Evolutionary conservation across 768 basidiomycete genomes (phyloP).

Genomic region (Nidularia sp.): DNA sequence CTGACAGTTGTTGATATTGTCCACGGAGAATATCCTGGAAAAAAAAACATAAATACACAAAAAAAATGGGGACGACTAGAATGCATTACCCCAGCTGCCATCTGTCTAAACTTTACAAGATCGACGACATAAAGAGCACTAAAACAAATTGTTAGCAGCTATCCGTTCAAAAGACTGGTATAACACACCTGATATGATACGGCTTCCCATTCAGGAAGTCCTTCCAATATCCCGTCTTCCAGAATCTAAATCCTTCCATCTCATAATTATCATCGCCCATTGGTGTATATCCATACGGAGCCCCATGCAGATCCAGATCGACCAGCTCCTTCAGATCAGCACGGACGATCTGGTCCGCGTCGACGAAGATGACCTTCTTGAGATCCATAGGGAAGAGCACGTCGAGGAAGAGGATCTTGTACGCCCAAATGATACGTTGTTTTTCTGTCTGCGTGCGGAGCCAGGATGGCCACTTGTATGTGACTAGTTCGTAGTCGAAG

Average conservation of each 20-base stretch:
- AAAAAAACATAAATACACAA: slow-evolving; percentile 5
- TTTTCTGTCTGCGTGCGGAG: slow-evolving; percentile 96
- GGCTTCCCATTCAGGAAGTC: slow-evolving; percentile 79
- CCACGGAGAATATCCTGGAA: slow-evolving; percentile 80
- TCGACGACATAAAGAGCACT: slow-evolving; percentile 97
- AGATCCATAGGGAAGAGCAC: slow-evolving; percentile 99
- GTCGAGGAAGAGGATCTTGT: slow-evolving; percentile 99
- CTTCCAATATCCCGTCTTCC: slow-evolving; percentile 97
- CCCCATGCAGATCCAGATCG: slow-evolving; percentile 88
- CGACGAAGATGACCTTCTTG: slow-evolving; percentile 98
- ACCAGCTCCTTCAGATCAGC: slow-evolving; percentile 94
- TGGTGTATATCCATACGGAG: slow-evolving; percentile 93
- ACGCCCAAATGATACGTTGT: slow-evolving; percentile 98
- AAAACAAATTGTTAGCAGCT: slow-evolving; percentile 6
- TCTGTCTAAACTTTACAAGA: slow-evolving; percentile 89
- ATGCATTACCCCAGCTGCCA: slow-evolving; percentile 46
- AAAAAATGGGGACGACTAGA: not conserved
- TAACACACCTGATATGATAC: slow-evolving; percentile 88
- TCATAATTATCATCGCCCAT: slow-evolving; percentile 96
- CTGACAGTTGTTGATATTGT: slow-evolving; percentile 90
- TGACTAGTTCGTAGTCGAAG: slow-evolving; percentile 96
- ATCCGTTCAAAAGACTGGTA: not conserved
- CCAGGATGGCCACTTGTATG: slow-evolving; percentile 99
- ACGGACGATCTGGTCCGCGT: slow-evolving; percentile 96
- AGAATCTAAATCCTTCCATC: slow-evolving; percentile 98